Conservation (phyloP, 768 basidiomycete genomes). For the Xerocomellus intermedius region DNA sequence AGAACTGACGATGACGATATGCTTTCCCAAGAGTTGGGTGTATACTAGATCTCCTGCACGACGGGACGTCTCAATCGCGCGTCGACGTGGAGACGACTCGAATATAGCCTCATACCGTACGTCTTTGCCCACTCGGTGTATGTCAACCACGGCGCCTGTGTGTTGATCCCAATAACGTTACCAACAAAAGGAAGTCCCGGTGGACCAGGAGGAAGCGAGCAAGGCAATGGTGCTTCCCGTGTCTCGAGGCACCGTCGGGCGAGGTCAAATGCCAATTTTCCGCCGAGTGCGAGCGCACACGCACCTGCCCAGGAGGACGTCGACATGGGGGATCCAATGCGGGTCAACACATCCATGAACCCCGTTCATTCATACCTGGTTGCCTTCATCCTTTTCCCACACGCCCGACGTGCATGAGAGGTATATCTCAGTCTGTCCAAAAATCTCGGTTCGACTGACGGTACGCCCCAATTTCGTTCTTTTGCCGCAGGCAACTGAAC, state of each 20-base stretch:
- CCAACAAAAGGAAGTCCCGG: conserved; percentile 36
- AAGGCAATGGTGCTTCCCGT: not conserved
- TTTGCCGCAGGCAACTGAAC: too few species aligned
- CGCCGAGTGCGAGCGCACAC: not conserved
- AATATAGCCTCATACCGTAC: conserved; percentile 24
- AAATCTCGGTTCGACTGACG: too few species aligned
- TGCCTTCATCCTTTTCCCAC: conserved; percentile 4
- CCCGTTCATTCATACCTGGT: not conserved
- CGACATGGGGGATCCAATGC: not conserved
- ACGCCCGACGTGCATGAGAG: not conserved
- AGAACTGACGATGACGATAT: conserved; percentile 44
- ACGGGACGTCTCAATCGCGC: not conserved
- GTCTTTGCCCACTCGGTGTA: conserved; percentile 38
- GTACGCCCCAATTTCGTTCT: too few species aligned
- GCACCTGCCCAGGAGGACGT: not conserved
- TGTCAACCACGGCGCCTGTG: conserved; percentile 32
- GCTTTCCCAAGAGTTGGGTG: conserved; percentile 44
- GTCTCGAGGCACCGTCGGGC: not conserved
- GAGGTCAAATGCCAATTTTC: not conserved
- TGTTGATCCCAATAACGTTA: conserved; percentile 36
- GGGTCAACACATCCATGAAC: not conserved
- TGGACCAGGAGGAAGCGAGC: conserved; percentile 36
- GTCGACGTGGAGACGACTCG: not conserved
- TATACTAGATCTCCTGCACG: conserved; percentile 43
- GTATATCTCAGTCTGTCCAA: too few species aligned